These are phyloP conservation scores for Candida broadrunensis DNA, from an alignment of 805 yeast species.

Conservation along the genomic window DNA sequence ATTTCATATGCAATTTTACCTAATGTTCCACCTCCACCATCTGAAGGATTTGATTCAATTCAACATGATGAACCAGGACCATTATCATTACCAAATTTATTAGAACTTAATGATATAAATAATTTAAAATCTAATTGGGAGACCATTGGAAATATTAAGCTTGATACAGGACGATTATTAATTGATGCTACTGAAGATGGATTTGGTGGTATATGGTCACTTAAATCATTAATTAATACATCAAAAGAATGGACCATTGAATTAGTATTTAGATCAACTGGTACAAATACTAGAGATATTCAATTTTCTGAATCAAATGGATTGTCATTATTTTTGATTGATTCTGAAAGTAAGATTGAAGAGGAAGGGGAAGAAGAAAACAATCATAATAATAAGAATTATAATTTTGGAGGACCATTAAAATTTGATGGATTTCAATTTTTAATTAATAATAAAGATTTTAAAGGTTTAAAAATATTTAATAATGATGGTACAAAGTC, in stretches of 20 bases:
- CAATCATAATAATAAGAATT: constrained; percentile 15
- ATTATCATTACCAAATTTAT: constrained; percentile 34
- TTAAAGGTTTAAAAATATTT: constrained; percentile 55
- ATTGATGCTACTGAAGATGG: constrained; percentile 11
- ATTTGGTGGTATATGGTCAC: constrained; percentile 22
- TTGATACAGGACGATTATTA: constrained; percentile 66
- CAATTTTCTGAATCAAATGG: constrained; percentile 45
- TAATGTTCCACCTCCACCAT: background rate
- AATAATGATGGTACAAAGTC: constrained; percentile 55
- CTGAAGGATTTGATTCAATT: background rate
- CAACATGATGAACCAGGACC: constrained; percentile 16
- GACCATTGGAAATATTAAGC: constrained; percentile 67
- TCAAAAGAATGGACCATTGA: constrained; percentile 54
- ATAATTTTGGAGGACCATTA: constrained; percentile 52
- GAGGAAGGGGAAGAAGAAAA: no score
- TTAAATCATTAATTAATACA: constrained; percentile 10
- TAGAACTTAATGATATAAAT: constrained; percentile 17
- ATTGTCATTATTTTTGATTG: constrained; percentile 53
- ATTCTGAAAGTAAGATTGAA: constrained; percentile 12
- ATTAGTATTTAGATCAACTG: constrained; percentile 59
- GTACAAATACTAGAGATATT: constrained; percentile 28
- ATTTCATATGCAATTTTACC: background rate
- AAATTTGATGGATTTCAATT: constrained; percentile 64
- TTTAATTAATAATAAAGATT: constrained; percentile 48
- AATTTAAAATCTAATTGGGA: constrained; percentile 30